Evolutionary conservation across 2,329 filamentous ascomycete genomes (phyloP).

Genomic region (Parastagonospora nodorum): DNA sequence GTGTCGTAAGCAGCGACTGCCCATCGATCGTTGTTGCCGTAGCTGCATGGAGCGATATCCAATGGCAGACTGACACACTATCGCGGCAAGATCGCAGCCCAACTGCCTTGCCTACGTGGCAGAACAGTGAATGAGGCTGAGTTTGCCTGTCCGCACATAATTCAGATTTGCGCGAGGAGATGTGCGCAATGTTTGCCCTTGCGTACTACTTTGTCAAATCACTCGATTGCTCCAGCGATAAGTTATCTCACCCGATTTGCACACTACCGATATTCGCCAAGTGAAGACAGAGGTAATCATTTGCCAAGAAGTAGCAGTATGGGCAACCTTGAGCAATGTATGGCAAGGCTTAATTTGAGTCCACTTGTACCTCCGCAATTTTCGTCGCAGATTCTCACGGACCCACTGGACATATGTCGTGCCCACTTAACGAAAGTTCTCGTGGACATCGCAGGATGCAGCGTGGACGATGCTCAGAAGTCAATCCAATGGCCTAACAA

Average conservation of each 20-base stretch:
- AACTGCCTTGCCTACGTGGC: conserved; percentile 10
- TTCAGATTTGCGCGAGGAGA: too few species aligned
- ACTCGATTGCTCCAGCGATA: too few species aligned
- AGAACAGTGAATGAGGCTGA: background rate
- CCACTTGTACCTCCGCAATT: background rate
- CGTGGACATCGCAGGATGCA: conserved; percentile 13
- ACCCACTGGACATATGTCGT: conserved; percentile 36
- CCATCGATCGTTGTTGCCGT: conserved; percentile 1
- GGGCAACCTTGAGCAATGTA: too few species aligned
- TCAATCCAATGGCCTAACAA: conserved; percentile 39
- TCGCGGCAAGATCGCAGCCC: background rate
- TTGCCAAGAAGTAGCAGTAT: too few species aligned
- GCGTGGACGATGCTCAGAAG: conserved; percentile 22
- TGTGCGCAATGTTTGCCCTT: too few species aligned
- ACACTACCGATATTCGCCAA: too few species aligned
- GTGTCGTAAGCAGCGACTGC: background rate
- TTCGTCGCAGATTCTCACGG: conserved; percentile 8
- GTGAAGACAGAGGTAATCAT: too few species aligned
- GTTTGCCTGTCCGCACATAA: too few species aligned
- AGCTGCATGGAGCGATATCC: conserved; percentile 4
- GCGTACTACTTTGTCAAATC: too few species aligned
- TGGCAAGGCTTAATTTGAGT: background rate
- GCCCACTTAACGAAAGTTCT: conserved; percentile 28
- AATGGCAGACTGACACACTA: conserved; percentile 10
- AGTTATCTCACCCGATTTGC: too few species aligned